Conservation (phyloP, 2,329 filamentous ascomycete genomes). For the Zymoseptoria ardabiliae region DNA sequence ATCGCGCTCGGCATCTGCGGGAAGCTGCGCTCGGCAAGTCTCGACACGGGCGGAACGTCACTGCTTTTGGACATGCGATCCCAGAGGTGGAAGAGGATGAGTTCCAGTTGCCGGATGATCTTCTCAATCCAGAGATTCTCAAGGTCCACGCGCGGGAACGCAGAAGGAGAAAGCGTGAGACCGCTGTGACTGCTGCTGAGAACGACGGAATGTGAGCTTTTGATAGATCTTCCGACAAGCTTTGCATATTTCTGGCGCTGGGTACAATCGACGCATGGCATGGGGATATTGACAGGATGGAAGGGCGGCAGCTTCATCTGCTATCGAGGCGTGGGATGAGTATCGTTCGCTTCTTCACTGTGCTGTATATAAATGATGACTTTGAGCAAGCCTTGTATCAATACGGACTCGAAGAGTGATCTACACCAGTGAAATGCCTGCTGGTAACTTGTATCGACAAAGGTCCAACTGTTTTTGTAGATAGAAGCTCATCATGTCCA, state of each 20-base stretch:
- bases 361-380: neutral
- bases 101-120: slow-evolving; percentile 67
- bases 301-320: neutral
- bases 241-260: neutral
- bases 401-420: neutral
- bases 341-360: neutral
- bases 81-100: slow-evolving; percentile 65
- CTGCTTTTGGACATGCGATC: slow-evolving; percentile 75
- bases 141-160: slow-evolving; percentile 56
- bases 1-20: slow-evolving; percentile 68
- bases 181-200: slow-evolving; percentile 22
- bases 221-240: neutral
- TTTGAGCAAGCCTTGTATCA: neutral
- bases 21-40: slow-evolving; percentile 69
- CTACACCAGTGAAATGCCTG: too few species aligned
- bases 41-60: slow-evolving; percentile 60
- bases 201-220: neutral
- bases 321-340: neutral
- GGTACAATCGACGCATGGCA: neutral
- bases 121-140: slow-evolving; percentile 41
- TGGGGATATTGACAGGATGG: neutral
- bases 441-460: too few species aligned
- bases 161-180: slow-evolving; percentile 53
- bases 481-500: too few species aligned
- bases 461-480: too few species aligned